Base-by-base conservation (phyloP, 495 filamentous ascomycete species). In the Penicillium lividum region DNA sequence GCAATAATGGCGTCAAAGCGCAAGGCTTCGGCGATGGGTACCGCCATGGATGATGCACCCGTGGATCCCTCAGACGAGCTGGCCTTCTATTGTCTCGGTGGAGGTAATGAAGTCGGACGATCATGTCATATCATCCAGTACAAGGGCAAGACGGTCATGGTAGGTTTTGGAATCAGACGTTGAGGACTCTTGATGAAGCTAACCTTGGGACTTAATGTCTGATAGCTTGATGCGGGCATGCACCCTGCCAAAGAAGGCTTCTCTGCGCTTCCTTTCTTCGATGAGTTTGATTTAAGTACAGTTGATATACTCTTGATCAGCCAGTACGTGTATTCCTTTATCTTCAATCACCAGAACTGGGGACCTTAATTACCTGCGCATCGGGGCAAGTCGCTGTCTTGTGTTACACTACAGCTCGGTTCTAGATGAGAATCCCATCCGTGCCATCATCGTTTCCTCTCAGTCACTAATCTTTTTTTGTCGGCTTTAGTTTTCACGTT, bases 111-210 rank as follows among this genome's bases (percentile, higher is more conserved):
- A 73, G 94, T 98, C 54, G 94, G 94, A 53, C 83, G 94, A 56
- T 97, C 94, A 57, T 98, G 94, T 75, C 94, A 98, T 71, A 96
- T 98, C 57, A 85, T 98, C 29, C 91, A 97, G 67, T 98, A 98
- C 82, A 98, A 98, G 68, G 94, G 94, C 18, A 98, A 98, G 69
- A 98, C 94, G 6, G 90, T 98, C 57, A 98, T 98, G 94, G 91
- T 93, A 76, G 57, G 86, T 15, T 31, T 63, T 76, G 9, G 25
- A 56, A 29, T 6, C n/a, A 25, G n/a, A 28, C 29, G n/a, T 11
- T 36, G 11, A 40, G 25, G 8, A 44, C n/a, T 51, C n/a, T 11
- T 22, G 7, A 42, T 52, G n/a, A 2, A 2, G 44, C 57, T 53
- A 46, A 59, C 33, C 0, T 18, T 40, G 2, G 38, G 38, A 15